Base-by-base conservation (phyloP, 345 rosid genomes). In the Moricandia moricandioides region DNA sequence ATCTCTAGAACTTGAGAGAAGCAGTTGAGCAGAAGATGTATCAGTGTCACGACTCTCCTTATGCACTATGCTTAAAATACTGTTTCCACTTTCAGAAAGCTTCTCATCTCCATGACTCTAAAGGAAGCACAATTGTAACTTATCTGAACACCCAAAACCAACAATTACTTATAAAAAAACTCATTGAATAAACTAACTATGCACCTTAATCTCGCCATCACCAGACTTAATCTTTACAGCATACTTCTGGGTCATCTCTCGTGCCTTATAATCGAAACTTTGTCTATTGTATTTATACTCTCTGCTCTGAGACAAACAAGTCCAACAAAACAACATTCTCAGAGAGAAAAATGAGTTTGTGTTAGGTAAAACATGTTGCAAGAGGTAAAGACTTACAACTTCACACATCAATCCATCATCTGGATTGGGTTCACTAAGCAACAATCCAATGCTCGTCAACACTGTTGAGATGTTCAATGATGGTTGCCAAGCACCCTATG, bases 401-500 rank as follows among this genome's bases (percentile, higher is more conserved):
- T 92, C 93, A 77, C 88, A 72, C 96, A 90, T 88, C 63, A 92
- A 85, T 3, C 95, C 96, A 52, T 89, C 98, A 80, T 89, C 96
- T 0, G 95, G 93, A 70, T 92, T 88, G 18, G 96, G 98, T 80
- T 90, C 98, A 61, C 84, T 79, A 11, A 92, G 79, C 70, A 90
- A 76, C 77, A 92, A 76, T 51, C 95, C 79, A 14, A 92, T 85
- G 74, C 95, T 92, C 10, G 80, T 86, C 47, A 92, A 73, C 47
- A 89, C 91, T 3, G 93, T 88, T 12, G 96, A 92, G 72, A 92
- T 85, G 65, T 92, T 92, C 84, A 90, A 61, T 2, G 98, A 92
- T 29, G 96, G 96, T 71, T 90, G 96, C 98, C 95, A 88, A 14
- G 94, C 91, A 26, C 98, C 95, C 96, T 92, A 84, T 89, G 82